These are phyloP conservation scores for Trypanosoma boissoni DNA, from an alignment of 208 protist genomes.

Conservation along the genomic window DNA sequence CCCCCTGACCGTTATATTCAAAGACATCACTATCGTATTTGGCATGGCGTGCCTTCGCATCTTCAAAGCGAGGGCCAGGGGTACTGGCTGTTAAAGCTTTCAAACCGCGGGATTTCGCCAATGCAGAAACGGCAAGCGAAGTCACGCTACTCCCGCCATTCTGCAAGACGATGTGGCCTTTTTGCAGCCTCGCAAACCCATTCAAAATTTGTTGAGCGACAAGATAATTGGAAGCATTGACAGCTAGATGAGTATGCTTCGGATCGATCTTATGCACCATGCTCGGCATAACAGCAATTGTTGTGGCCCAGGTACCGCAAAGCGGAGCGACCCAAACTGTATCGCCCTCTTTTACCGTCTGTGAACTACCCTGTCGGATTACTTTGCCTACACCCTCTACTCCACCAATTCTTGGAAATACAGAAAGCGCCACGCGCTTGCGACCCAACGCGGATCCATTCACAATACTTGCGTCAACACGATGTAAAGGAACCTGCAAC, in stretches of 20 bases:
- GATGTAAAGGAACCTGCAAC: slow-evolving; percentile 53
- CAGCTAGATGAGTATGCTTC: slow-evolving; percentile 41
- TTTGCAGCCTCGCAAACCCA: slow-evolving; percentile 45
- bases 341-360: slow-evolving; percentile 61
- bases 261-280: slow-evolving; percentile 61
- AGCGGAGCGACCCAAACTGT: slow-evolving; percentile 70
- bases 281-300: slow-evolving; percentile 35
- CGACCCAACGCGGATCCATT: slow-evolving; percentile 65
- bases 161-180: slow-evolving; percentile 62
- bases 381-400: slow-evolving; percentile 70
- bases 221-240: slow-evolving; percentile 67
- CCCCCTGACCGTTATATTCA: slow-evolving; percentile 62
- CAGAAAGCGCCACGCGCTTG: slow-evolving; percentile 30
- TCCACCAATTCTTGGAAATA: slow-evolving; percentile 56
- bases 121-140: slow-evolving; percentile 58
- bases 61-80: slow-evolving; percentile 57
- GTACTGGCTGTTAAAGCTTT: slow-evolving; percentile 60
- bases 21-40: slow-evolving; percentile 52
- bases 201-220: slow-evolving; percentile 63
- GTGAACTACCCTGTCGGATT: slow-evolving; percentile 16
- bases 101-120: slow-evolving; percentile 41
- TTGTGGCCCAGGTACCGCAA: slow-evolving; percentile 64
- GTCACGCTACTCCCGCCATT: slow-evolving; percentile 78
- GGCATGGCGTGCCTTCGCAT: slow-evolving; percentile 51
- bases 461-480: slow-evolving; percentile 60